Evolutionary conservation across 2,329 filamentous ascomycete genomes (phyloP), one percentile per base, ranked within the genome.

Genomic region (Ceratocystis destructans): DNA sequence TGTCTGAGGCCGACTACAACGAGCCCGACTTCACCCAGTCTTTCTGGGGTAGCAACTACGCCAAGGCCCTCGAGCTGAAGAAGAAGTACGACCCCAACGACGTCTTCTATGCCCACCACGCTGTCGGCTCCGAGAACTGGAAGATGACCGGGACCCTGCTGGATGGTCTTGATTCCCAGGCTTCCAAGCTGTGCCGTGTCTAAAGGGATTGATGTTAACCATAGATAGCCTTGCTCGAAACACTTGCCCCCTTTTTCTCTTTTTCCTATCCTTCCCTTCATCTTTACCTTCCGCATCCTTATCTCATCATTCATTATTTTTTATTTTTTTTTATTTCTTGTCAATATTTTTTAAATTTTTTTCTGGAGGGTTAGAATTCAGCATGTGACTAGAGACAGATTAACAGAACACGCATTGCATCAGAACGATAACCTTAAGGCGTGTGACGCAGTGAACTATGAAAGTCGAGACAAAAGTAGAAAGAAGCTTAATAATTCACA

Each of bases 121-220:
- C 73, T 10, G 81, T 84, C 25, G 82, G 81, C 0, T 81, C 78
- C 67, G 79, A 83, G 64, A 73, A 71, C 4, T 83, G 80, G 80
- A 71, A 72, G 22, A 76, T 77, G 5, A 66, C 68, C 28, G 70
- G 70, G 8, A 72, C 72, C 20, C 46, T 67, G 45, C 64, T 67
- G 64, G 74, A 72, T 65, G 71, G 68, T 8, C 46, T 74, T 48
- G 71, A 76, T 17, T 73, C 72, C 25, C 76, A 74, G 66, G 69
- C 71, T 64, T 77, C 76, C 3, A 73, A 73, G 53, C 69, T 79
- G 46, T 78, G 77, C 69, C 66, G 64, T 28, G 61, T 59, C 48
- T 63, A 57, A 57, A 31, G 15, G 22, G 10, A 15, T 15, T 41
- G 37, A 41, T 8, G 17, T 15, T 31, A 57, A 17, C 28, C 10